phyloP scores from a whole-genome alignment of 164 flowering plant species.

The Malania oleifera region DNA sequence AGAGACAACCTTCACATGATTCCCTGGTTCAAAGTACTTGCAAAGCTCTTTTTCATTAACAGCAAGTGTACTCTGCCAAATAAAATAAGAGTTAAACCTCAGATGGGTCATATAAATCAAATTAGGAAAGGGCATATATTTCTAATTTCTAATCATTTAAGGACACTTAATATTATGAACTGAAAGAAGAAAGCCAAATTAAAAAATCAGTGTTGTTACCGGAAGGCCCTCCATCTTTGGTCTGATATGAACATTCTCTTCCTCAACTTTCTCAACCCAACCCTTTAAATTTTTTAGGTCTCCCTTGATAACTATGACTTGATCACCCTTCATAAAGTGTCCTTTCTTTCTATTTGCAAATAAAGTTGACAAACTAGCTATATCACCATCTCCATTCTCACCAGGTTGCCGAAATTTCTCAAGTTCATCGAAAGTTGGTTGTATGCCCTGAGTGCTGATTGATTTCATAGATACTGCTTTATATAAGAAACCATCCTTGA shows the following conservation, averaged over 20 bases:
- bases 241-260: conserved; percentile 77
- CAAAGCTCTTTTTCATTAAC: conserved; percentile 80
- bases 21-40: conserved; percentile 92
- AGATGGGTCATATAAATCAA: neutral
- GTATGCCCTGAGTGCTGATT: conserved; percentile 63
- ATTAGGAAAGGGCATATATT: too few species aligned
- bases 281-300: conserved; percentile 91
- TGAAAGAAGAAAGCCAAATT: too few species aligned
- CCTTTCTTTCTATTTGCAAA: conserved; percentile 91
- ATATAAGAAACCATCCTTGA: conserved; percentile 79
- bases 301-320: conserved; percentile 82
- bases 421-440: conserved; percentile 90
- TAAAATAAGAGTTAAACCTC: neutral
- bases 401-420: conserved; percentile 81
- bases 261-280: conserved; percentile 95
- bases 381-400: conserved; percentile 73
- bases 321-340: conserved; percentile 94
- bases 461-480: conserved; percentile 83
- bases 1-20: conserved; percentile 93
- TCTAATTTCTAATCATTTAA: neutral
- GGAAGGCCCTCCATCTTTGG: conserved; percentile 77
- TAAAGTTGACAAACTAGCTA: conserved; percentile 61
- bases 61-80: conserved; percentile 63
- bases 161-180: neutral
- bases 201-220: conserved; percentile 31